phyloP scores from a whole-genome alignment of 2,329 filamentous ascomycete species.

The Orbilia javanica region DNA sequence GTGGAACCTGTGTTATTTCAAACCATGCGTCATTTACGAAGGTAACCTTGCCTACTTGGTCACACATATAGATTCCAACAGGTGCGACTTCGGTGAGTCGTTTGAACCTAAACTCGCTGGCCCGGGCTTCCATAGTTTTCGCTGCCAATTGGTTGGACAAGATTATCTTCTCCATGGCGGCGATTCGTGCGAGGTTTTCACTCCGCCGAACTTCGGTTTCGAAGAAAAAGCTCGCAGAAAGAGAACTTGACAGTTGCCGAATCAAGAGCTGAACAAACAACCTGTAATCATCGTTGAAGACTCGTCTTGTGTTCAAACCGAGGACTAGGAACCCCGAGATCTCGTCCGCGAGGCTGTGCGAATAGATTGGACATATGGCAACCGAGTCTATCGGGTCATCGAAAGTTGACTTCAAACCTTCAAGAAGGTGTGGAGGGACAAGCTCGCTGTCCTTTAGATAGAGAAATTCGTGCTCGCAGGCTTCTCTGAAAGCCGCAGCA shows the following conservation, averaged over 20 bases:
- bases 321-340: slow-evolving; percentile 79
- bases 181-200: slow-evolving; percentile 78
- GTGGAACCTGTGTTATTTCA: slow-evolving; percentile 62
- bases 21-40: slow-evolving; percentile 85
- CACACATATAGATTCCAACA: slow-evolving; percentile 84
- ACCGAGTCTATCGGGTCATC: slow-evolving; percentile 31
- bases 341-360: slow-evolving; percentile 36
- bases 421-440: slow-evolving; percentile 32
- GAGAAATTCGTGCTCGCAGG: slow-evolving; percentile 34
- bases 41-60: slow-evolving; percentile 76
- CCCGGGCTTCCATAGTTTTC: slow-evolving; percentile 70
- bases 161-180: slow-evolving; percentile 81
- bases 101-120: slow-evolving; percentile 79
- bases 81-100: slow-evolving; percentile 87
- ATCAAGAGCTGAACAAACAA: slow-evolving; percentile 75
- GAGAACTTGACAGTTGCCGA: slow-evolving; percentile 73
- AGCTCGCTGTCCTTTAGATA: slow-evolving; percentile 21
- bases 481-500: slow-evolving; percentile 41
- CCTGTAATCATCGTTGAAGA: slow-evolving; percentile 82
- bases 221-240: slow-evolving; percentile 84
- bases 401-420: slow-evolving; percentile 31
- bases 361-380: slow-evolving; percentile 40
- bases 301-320: slow-evolving; percentile 81
- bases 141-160: slow-evolving; percentile 80
- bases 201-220: slow-evolving; percentile 82